Percentiles rank a stretch among this genome's conserved stretches.
Evolutionary conservation across 129 eudicot species (phyloP).

Genomic region (Flaveria trinervia): DNA sequence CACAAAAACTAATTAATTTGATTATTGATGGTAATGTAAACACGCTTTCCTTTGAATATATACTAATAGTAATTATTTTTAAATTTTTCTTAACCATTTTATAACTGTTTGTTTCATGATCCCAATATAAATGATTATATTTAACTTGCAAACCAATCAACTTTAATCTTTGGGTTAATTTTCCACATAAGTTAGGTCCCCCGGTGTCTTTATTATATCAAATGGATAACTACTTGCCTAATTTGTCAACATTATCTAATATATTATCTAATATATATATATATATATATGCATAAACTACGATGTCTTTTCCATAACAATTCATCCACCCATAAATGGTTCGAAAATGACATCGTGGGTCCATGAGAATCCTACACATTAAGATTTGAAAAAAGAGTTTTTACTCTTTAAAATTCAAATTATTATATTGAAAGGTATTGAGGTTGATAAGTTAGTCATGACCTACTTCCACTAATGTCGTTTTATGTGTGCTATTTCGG

Average conservation of each 20-base stretch:
- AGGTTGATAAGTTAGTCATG: background rate
- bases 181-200: conserved; percentile 45
- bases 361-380: conserved; percentile 37
- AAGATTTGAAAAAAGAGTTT: conserved; percentile 10
- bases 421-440: background rate
- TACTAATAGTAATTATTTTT: too few species aligned
- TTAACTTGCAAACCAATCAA: conserved; percentile 27
- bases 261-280: too few species aligned
- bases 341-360: conserved; percentile 30
- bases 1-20: too few species aligned
- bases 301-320: conserved; percentile 24
- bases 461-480: background rate
- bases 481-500: conserved; percentile 8
- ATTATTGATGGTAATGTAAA: too few species aligned
- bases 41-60: too few species aligned
- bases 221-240: conserved; percentile 39
- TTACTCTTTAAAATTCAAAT: background rate
- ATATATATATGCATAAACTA: background rate
- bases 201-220: conserved; percentile 24
- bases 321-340: conserved; percentile 24
- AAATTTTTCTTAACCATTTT: background rate
- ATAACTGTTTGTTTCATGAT: conserved; percentile 16
- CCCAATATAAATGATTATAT: conserved; percentile 21
- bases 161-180: conserved; percentile 33
- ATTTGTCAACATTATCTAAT: conserved; percentile 36